phyloP scores from a whole-genome alignment of 352 stramenopile species.

The Globisporangium cylindrosporum region DNA sequence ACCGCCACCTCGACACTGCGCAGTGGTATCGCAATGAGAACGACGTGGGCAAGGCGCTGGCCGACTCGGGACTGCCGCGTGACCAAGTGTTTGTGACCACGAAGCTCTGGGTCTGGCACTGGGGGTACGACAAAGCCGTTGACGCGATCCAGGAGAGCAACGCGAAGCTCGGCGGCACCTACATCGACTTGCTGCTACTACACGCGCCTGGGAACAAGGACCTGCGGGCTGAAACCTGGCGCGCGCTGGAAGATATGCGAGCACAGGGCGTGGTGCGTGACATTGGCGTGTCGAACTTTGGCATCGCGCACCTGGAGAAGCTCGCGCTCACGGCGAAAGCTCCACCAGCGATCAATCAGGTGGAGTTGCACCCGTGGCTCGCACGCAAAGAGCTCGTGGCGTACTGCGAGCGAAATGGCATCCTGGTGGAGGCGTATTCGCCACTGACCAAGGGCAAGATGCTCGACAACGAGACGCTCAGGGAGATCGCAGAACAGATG shows the following conservation, averaged over 20 bases:
- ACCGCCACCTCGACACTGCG: conserved; percentile 89
- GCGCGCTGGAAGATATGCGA: conserved; percentile 49
- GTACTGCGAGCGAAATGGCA: conserved; percentile 52
- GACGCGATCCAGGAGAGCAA: conserved; percentile 44
- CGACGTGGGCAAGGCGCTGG: conserved; percentile 70
- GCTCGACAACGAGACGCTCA: conserved; percentile 24
- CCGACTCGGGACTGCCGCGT: conserved; percentile 66
- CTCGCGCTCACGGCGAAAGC: conserved; percentile 53
- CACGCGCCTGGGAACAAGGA: conserved; percentile 50
- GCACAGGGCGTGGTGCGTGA: conserved; percentile 57
- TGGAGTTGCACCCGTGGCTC: conserved; percentile 77
- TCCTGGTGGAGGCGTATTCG: conserved; percentile 53
- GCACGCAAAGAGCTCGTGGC: conserved; percentile 51
- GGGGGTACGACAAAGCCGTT: conserved; percentile 70
- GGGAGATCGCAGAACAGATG: conserved; percentile 32
- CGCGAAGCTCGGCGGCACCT: conserved; percentile 58
- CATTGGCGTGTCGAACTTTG: conserved; percentile 91
- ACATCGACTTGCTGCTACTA: conserved; percentile 80
- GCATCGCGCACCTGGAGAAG: conserved; percentile 75
- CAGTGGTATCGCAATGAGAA: conserved; percentile 87
- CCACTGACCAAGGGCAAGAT: conserved; percentile 28
- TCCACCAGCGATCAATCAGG: conserved; percentile 79
- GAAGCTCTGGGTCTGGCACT: conserved; percentile 62
- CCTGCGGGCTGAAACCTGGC: conserved; percentile 47
- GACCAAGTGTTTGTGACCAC: conserved; percentile 84